Conservation (phyloP, 2,329 filamentous ascomycete genomes). For the Cercospora berteroae region DNA sequence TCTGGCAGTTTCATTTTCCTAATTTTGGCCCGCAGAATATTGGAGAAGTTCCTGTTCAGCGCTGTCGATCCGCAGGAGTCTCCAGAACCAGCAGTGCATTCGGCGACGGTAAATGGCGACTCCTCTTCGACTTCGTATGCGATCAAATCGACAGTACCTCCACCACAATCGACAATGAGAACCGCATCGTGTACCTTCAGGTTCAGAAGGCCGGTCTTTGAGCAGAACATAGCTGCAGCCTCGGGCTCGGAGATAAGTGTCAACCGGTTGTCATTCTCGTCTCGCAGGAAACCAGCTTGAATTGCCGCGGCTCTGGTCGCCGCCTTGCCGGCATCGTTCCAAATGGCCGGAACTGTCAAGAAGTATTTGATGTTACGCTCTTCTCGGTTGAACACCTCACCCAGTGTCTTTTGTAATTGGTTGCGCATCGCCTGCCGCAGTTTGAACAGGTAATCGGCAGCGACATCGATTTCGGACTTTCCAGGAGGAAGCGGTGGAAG, state of each 20-base stretch:
- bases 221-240: constrained; percentile 94
- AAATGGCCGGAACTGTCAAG: constrained; percentile 96
- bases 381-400: constrained; percentile 96
- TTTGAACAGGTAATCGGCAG: constrained; percentile 99
- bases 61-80: constrained; percentile 98
- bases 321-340: constrained; percentile 98
- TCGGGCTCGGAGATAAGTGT: constrained; percentile 96
- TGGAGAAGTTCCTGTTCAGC: constrained; percentile 96
- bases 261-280: constrained; percentile 95
- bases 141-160: constrained; percentile 97
- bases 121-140: constrained; percentile 98
- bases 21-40: constrained; percentile 95
- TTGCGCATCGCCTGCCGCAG: constrained; percentile 94
- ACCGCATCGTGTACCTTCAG: constrained; percentile 99
- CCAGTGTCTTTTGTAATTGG: constrained; percentile 91
- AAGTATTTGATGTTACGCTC: constrained; percentile 98
- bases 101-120: constrained; percentile 91
- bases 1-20: constrained; percentile 98
- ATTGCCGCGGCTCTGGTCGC: constrained; percentile 94
- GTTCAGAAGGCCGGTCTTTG: constrained; percentile 92
- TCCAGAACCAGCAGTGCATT: constrained; percentile 94
- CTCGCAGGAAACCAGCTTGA: constrained; percentile 91
- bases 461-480: constrained; percentile 98
- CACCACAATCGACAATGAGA: constrained; percentile 95
- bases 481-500: constrained; percentile 93